A percentile compares a stretch with the other conserved stretches of the same genome.
These are phyloP conservation scores for Phytopythium vexans DNA, from an alignment of 352 stramenopile species.

Conservation along the genomic window DNA sequence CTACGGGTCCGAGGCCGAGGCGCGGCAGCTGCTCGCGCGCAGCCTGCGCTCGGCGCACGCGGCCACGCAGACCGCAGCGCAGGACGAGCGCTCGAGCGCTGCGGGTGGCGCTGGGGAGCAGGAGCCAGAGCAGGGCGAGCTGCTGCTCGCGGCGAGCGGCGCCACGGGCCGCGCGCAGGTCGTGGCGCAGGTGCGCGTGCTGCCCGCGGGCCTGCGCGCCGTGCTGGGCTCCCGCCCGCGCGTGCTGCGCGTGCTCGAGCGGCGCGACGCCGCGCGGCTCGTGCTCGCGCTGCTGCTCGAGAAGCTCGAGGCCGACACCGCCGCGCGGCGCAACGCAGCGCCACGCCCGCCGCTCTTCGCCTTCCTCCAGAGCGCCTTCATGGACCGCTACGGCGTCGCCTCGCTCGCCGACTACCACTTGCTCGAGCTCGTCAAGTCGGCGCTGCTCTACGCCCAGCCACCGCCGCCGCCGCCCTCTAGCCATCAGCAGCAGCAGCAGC, in stretches of 20 bases:
- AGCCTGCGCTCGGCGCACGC: slow-evolving; percentile 43
- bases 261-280: slow-evolving; percentile 33
- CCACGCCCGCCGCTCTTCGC: slow-evolving; percentile 30
- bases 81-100: slow-evolving; percentile 5
- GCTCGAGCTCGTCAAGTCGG: slow-evolving; percentile 68
- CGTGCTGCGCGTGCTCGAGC: slow-evolving; percentile 54
- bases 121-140: slow-evolving; percentile 5
- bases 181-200: slow-evolving; percentile 18
- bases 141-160: slow-evolving; percentile 3
- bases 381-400: slow-evolving; percentile 48
- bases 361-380: slow-evolving; percentile 62
- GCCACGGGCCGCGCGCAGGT: slow-evolving; percentile 22
- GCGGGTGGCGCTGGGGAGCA: not conserved
- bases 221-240: slow-evolving; percentile 48
- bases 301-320: slow-evolving; percentile 54
- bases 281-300: slow-evolving; percentile 44
- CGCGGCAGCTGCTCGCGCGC: slow-evolving; percentile 49
- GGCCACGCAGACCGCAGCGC: slow-evolving; percentile 30
- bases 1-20: slow-evolving; percentile 47
- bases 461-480: not conserved
- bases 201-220: slow-evolving; percentile 42
- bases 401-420: slow-evolving; percentile 63
- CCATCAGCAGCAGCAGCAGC: not conserved
- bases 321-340: slow-evolving; percentile 14
- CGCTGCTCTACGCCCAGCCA: slow-evolving; percentile 38